Conservation (phyloP, 495 filamentous ascomycete species). For the Amniculicola lignicola region DNA sequence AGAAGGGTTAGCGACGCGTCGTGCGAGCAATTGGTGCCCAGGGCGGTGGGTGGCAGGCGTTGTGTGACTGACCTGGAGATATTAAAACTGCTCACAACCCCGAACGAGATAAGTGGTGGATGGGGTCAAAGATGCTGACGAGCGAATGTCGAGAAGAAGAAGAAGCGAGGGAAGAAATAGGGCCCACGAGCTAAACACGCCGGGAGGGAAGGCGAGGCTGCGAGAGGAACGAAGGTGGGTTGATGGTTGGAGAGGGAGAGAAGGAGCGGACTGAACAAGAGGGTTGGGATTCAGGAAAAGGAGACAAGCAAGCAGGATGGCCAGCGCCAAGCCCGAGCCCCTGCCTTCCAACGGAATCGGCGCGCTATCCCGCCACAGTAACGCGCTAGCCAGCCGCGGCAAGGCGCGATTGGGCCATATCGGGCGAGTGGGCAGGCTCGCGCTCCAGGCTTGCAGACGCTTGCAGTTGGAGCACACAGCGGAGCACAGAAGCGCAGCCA, state of each 20-base stretch:
- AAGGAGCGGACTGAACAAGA: slow-evolving; percentile 34
- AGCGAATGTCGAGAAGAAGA: slow-evolving; percentile 38
- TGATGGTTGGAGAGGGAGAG: slow-evolving; percentile 5
- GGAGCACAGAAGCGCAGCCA: no score
- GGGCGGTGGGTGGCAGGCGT: not conserved
- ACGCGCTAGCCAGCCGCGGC: not conserved
- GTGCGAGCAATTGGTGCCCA: slow-evolving; percentile 11
- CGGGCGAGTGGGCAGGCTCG: no score
- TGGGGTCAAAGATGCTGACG: slow-evolving; percentile 25
- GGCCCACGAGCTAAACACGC: slow-evolving; percentile 14
- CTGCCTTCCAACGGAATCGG: not conserved
- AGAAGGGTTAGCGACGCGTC: slow-evolving; percentile 14
- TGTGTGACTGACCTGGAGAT: slow-evolving; percentile 26
- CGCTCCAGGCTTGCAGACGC: no score
- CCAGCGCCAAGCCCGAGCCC: slow-evolving; percentile 1
- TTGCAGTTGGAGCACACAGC: no score
- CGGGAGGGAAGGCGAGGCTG: slow-evolving; percentile 20
- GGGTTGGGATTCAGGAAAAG: no score
- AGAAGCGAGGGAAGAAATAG: slow-evolving; percentile 39
- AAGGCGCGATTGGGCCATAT: not conserved
- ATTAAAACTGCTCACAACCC: slow-evolving; percentile 31
- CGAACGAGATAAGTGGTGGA: slow-evolving; percentile 14
- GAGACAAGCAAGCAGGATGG: no score
- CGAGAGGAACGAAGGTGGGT: slow-evolving; percentile 13
- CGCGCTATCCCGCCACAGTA: not conserved